Evolutionary conservation across 2,329 filamentous ascomycete genomes (phyloP).

Genomic region (Scleromitrula shiraiana): DNA sequence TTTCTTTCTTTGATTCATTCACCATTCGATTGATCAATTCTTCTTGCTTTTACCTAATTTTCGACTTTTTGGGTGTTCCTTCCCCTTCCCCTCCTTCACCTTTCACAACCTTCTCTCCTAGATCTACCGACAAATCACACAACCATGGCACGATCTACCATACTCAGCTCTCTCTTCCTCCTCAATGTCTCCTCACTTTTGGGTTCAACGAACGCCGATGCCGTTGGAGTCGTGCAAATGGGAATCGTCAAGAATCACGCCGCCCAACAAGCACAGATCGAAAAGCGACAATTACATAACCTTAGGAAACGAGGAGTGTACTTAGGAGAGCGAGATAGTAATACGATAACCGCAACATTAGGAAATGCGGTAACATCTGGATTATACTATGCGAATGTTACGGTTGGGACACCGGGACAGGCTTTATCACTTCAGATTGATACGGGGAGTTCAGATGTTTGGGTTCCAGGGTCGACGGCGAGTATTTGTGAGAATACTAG

Average conservation of each 20-base stretch:
- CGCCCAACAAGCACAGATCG: conserved; percentile 19
- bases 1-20: neutral
- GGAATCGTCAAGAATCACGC: conserved; percentile 18
- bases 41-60: no score
- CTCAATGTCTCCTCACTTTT: conserved; percentile 5
- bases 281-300: conserved; percentile 10
- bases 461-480: conserved; percentile 39
- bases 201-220: neutral
- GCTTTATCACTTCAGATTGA: conserved; percentile 47
- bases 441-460: conserved; percentile 56
- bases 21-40: no score
- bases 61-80: no score
- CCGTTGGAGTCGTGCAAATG: conserved; percentile 14
- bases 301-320: conserved; percentile 5
- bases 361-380: conserved; percentile 46
- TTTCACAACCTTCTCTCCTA: neutral
- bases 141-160: conserved; percentile 2
- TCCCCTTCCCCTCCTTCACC: neutral
- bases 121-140: neutral
- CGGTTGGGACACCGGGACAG: conserved; percentile 52
- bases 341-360: conserved; percentile 17
- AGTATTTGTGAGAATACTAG: conserved; percentile 24
- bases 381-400: conserved; percentile 40
- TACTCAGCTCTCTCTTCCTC: neutral
- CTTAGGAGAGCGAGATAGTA: conserved; percentile 10